A percentile compares a stretch with the other conserved stretches of the same genome.
Conservation (phyloP, 768 basidiomycete genomes). For the Aureoboletus auriporus region DNA sequence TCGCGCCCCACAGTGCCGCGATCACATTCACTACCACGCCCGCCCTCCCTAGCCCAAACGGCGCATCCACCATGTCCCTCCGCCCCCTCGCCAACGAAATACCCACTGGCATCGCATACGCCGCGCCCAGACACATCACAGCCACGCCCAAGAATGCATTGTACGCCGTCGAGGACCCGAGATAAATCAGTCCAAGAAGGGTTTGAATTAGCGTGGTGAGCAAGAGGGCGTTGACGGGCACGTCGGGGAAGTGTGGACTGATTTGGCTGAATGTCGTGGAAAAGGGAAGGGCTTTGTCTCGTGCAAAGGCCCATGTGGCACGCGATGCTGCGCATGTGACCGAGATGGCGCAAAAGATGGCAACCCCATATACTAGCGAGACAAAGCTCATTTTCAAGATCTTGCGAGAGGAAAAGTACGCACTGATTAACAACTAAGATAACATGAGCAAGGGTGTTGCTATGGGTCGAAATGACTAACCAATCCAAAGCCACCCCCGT, state of each 20-base stretch:
- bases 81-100: slow-evolving; percentile 47
- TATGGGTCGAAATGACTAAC: slow-evolving; percentile 28
- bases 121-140: slow-evolving; percentile 62
- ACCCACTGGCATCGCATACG: slow-evolving; percentile 59
- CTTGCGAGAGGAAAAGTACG: slow-evolving; percentile 4
- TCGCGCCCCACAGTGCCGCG: slow-evolving; percentile 55
- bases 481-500: slow-evolving; percentile 59
- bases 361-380: slow-evolving; percentile 46
- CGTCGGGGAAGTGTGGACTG: slow-evolving; percentile 36
- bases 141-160: slow-evolving; percentile 67
- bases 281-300: slow-evolving; percentile 62
- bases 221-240: slow-evolving; percentile 58
- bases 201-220: slow-evolving; percentile 57
- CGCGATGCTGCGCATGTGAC: slow-evolving; percentile 65
- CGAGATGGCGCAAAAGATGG: slow-evolving; percentile 62
- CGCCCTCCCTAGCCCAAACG: slow-evolving; percentile 44
- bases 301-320: slow-evolving; percentile 68
- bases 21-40: slow-evolving; percentile 46
- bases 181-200: slow-evolving; percentile 57
- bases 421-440: slow-evolving; percentile 40
- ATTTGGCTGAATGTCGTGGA: slow-evolving; percentile 46
- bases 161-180: slow-evolving; percentile 60
- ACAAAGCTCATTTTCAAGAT: neutral
- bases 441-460: neutral
- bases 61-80: slow-evolving; percentile 43